Base-by-base conservation (phyloP, 441 rosid species). In the Melastoma candidum region DNA sequence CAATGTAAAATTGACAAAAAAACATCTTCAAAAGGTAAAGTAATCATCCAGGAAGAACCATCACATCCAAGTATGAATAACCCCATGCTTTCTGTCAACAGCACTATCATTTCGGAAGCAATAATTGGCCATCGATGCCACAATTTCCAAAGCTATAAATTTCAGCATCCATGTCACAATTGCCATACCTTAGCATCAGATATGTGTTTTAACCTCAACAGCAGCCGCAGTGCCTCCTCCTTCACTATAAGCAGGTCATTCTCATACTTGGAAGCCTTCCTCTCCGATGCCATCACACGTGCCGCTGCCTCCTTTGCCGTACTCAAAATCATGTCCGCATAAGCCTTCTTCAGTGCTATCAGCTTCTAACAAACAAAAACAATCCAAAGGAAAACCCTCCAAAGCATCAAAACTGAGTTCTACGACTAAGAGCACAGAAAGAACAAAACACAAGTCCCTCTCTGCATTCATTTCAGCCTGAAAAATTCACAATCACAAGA, bases 301-400 rank as follows among this genome's bases (percentile, higher is more conserved):
- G 85, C 95, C 64, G 97, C 94, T 51, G 97, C 94, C 63, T 92
- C 98, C 69, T 82, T 92, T 17, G 92, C 90, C 39, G 96, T 82
- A 63, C 85, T 86, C 68, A 92, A 68, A 57, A 92, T 88, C 49
- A 85, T 84, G 59, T 85, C 97, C 59, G 98, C 97, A 59, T 85
- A 88, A 13, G 94, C 97, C 87, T 77, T 88, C 80, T 92, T 85
- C 83, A 92, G 71, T 61, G 92, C 94, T 66, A 71, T 77, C 73
- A 81, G 73, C 74, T 83, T 92, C 92, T 92, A 45, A 56, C 54
- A 24, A 46, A 46, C 56, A 58, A 26, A 58, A 48, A 46, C 1
- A 8, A n/a, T 0, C 7, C 22, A 11, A 25, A 11, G 32, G 9
- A 24, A 47, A 65, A 50, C 29, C 13, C 59, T 61, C 56, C 48